These are phyloP conservation scores for Annona cherimola DNA, from an alignment of 164 flowering plant species.

Conservation along the genomic window DNA sequence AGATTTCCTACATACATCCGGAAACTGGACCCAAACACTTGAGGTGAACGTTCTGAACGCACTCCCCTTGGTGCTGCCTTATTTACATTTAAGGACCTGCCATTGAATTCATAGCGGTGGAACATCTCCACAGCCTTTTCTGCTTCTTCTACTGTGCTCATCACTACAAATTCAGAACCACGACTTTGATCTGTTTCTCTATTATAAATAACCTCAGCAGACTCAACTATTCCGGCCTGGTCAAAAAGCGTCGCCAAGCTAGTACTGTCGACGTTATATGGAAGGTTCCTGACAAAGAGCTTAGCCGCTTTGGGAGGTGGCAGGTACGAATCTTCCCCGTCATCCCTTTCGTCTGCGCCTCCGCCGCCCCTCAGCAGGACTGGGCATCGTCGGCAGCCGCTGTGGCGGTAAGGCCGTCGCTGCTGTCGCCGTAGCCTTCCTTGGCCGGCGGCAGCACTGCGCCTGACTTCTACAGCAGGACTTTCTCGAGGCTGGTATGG, in stretches of 20 bases:
- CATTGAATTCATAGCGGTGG: slow-evolving; percentile 62
- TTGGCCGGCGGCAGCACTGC: too few relatives aligned
- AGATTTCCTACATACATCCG: slow-evolving; percentile 62
- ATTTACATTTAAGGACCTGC: slow-evolving; percentile 79
- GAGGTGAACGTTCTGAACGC: slow-evolving; percentile 51
- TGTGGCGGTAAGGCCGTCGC: not conserved
- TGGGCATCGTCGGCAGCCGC: slow-evolving; percentile 23
- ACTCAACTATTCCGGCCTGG: slow-evolving; percentile 76
- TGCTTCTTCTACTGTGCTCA: slow-evolving; percentile 90
- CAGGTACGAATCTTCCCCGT: slow-evolving; percentile 16
- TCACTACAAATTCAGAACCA: slow-evolving; percentile 89
- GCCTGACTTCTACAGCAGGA: slow-evolving; percentile 13
- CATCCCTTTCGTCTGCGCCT: slow-evolving; percentile 12
- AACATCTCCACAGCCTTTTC: slow-evolving; percentile 80
- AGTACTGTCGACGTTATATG: slow-evolving; percentile 75
- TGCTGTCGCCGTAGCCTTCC: slow-evolving; percentile 35
- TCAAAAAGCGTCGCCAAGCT: slow-evolving; percentile 64
- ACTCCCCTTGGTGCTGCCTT: slow-evolving; percentile 87
- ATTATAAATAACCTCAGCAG: slow-evolving; percentile 72
- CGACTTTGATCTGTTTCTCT: slow-evolving; percentile 77
- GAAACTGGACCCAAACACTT: slow-evolving; percentile 34
- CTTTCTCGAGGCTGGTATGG: slow-evolving; percentile 20
- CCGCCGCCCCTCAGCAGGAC: slow-evolving; percentile 17
- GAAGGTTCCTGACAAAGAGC: slow-evolving; percentile 83
- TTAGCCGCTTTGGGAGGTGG: slow-evolving; percentile 79